Conservation (phyloP, 1,284 basidiomycete species). For the Chiua sp. region DNA sequence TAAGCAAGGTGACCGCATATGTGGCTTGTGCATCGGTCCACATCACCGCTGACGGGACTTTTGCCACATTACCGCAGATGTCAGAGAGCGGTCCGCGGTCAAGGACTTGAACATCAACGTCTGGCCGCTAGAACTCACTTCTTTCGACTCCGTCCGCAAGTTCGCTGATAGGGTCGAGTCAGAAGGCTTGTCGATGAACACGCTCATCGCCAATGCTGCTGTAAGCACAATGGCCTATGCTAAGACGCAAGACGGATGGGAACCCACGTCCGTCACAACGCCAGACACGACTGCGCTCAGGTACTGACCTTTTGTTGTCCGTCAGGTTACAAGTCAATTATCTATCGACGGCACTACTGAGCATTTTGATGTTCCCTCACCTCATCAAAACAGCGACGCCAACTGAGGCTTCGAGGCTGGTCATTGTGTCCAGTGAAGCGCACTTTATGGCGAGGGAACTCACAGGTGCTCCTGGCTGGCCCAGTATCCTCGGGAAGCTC, state of each 20-base stretch:
- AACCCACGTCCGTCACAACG: conserved; percentile 28
- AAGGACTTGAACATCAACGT: conserved; percentile 27
- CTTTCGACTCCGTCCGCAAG: conserved; percentile 37
- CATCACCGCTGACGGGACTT: conserved; percentile 3
- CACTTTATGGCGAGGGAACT: conserved; percentile 22
- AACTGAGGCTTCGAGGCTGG: conserved; percentile 28
- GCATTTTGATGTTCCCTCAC: conserved; percentile 38
- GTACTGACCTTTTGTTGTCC: not conserved
- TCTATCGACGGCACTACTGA: conserved; percentile 35
- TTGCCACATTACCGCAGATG: conserved; percentile 23
- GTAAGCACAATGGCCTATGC: conserved; percentile 18
- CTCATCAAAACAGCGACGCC: conserved; percentile 33
- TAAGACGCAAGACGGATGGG: conserved; percentile 37
- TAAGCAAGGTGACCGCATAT: conserved; percentile 20
- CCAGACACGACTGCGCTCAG: not conserved
- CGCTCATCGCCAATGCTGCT: conserved; percentile 32
- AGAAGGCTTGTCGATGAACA: conserved; percentile 23
- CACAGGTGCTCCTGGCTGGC: conserved; percentile 12
- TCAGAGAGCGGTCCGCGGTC: conserved; percentile 17
- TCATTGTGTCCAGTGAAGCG: conserved; percentile 34
- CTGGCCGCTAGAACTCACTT: conserved; percentile 33
- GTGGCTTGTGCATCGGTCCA: not conserved
- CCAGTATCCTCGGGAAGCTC: conserved; percentile 37
- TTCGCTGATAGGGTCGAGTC: conserved; percentile 32
- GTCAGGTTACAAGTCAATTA: conserved; percentile 40